Percentiles rank a stretch among this genome's conserved stretches.
Evolutionary conservation across 805 yeast genomes (phyloP).

Genomic region (Candida xiaguanensis): DNA sequence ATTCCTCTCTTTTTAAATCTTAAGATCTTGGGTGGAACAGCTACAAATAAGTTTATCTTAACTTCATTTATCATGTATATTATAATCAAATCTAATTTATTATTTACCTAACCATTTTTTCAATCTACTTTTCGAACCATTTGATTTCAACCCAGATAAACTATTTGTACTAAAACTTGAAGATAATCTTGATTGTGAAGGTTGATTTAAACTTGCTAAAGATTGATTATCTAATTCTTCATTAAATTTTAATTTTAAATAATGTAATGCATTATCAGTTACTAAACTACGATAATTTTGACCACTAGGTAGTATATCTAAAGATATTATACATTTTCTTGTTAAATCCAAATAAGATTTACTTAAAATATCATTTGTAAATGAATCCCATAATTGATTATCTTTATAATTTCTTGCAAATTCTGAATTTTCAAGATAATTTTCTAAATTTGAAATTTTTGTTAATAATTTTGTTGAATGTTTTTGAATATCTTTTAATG

Average conservation of each 20-base stretch:
- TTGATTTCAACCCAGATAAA: conserved; percentile 16
- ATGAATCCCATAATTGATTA: conserved; percentile 32
- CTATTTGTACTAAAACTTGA: conserved; percentile 22
- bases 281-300: conserved; percentile 22
- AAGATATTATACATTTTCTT: conserved; percentile 27
- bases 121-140: conserved; percentile 32
- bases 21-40: too few relatives aligned
- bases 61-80: too few relatives aligned
- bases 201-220: background rate
- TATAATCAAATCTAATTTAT: too few relatives aligned
- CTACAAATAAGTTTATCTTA: too few relatives aligned
- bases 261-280: conserved; percentile 28
- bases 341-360: conserved; percentile 25
- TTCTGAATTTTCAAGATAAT: conserved; percentile 29
- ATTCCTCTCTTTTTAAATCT: too few relatives aligned
- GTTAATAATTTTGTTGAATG: conserved; percentile 31
- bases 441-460: conserved; percentile 27
- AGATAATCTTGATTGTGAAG: conserved; percentile 6
- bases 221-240: conserved; percentile 8
- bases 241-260: conserved; percentile 30
- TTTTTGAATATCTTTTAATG: conserved; percentile 41
- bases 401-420: conserved; percentile 25
- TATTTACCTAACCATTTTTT: conserved; percentile 35
- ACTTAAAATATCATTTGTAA: conserved; percentile 26
- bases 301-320: conserved; percentile 21